Evolutionary conservation across 2,329 filamentous ascomycete genomes (phyloP).

Genomic region (Hymenoscyphus linearis): DNA sequence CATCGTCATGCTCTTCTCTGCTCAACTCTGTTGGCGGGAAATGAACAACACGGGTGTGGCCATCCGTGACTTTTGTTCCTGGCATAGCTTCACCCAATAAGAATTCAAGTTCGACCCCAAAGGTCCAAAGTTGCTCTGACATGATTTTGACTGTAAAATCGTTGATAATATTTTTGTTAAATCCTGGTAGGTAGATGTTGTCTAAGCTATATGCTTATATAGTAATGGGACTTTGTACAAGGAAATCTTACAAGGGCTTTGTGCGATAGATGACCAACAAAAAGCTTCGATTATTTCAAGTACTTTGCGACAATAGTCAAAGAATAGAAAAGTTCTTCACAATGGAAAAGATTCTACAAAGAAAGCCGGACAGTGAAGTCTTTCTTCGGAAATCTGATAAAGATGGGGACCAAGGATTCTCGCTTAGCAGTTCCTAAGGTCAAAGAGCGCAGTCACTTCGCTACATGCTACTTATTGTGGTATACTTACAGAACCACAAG

Average conservation of each 20-base stretch:
- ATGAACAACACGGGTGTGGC: not conserved
- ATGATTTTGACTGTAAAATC: not conserved
- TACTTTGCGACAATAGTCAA: no score
- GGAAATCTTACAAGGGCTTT: not conserved
- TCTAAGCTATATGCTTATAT: not conserved
- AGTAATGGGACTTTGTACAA: not conserved
- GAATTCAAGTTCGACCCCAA: conserved; percentile 28
- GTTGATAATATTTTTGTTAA: not conserved
- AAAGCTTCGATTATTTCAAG: not conserved
- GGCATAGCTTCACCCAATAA: not conserved
- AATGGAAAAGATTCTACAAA: no score
- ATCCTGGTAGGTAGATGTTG: not conserved
- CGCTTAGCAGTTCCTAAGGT: no score
- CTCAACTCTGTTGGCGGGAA: not conserved
- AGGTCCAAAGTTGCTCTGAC: conserved; percentile 12
- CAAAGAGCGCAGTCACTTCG: no score
- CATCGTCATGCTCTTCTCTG: not conserved
- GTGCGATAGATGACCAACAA: not conserved
- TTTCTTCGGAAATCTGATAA: no score
- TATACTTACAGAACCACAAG: no score
- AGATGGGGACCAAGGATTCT: no score
- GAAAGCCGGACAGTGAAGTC: no score
- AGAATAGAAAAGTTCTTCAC: not conserved
- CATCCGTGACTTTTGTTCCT: not conserved
- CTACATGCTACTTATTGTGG: no score